Evolutionary conservation across 202 grass and related monocot species (phyloP).

Genomic region (Bolboschoenoplectus hybrid): DNA sequence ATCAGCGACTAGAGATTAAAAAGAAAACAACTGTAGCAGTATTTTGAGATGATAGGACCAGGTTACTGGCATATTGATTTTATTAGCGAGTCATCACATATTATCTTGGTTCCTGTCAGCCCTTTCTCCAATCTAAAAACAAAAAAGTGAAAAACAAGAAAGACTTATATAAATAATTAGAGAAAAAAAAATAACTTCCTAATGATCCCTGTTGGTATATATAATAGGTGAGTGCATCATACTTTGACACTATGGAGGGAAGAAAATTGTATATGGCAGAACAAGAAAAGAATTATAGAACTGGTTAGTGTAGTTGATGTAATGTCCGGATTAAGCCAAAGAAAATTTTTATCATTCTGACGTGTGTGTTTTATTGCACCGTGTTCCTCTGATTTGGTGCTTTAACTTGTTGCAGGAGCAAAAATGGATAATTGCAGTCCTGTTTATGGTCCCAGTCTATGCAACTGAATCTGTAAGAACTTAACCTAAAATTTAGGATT

Average conservation of each 20-base stretch:
- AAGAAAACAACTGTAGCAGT: neutral
- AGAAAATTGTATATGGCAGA: neutral
- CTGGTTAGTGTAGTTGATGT: neutral
- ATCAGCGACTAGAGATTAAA: neutral
- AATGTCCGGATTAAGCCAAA: neutral
- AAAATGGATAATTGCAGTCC: slow-evolving; percentile 81
- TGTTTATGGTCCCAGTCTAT: slow-evolving; percentile 97
- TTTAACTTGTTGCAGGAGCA: slow-evolving; percentile 67
- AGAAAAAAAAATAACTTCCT: too few relatives aligned
- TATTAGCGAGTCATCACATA: neutral
- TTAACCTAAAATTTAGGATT: slow-evolving; percentile 2
- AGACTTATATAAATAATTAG: too few relatives aligned
- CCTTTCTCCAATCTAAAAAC: neutral
- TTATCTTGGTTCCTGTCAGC: neutral
- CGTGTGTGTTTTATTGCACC: neutral
- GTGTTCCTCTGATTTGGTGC: neutral
- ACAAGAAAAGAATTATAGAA: slow-evolving; percentile 2
- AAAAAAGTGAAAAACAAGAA: too few relatives aligned
- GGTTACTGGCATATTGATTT: slow-evolving; percentile 16
- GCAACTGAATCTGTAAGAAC: slow-evolving; percentile 82
- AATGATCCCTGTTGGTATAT: neutral
- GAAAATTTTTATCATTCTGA: neutral
- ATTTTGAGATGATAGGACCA: neutral
- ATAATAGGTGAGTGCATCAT: neutral
- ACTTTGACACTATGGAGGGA: neutral